A percentile compares a stretch with the other conserved stretches of the same genome.
Evolutionary conservation across 495 filamentous ascomycete genomes (phyloP).

Genomic region (Penicillium turbatum): DNA sequence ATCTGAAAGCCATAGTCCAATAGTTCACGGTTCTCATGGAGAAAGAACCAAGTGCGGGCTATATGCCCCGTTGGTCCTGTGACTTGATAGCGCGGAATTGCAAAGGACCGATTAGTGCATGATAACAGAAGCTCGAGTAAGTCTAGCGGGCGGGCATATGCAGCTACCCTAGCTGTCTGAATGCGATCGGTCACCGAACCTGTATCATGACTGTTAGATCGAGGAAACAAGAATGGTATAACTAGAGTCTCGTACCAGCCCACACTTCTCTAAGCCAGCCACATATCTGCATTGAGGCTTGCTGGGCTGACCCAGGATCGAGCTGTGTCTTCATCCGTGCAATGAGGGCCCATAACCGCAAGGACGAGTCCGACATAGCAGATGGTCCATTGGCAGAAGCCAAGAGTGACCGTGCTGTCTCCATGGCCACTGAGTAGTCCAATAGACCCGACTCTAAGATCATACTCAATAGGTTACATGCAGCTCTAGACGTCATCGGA

Average conservation of each 20-base stretch:
- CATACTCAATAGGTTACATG: slow-evolving; percentile 68
- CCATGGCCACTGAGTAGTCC: slow-evolving; percentile 55
- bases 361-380: slow-evolving; percentile 69
- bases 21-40: slow-evolving; percentile 30
- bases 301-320: slow-evolving; percentile 59
- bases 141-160: slow-evolving; percentile 39
- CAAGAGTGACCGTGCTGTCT: slow-evolving; percentile 64
- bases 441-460: slow-evolving; percentile 62
- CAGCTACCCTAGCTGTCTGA: slow-evolving; percentile 39
- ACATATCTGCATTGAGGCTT: slow-evolving; percentile 64
- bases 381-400: slow-evolving; percentile 73
- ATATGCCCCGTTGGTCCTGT: slow-evolving; percentile 29
- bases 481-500: slow-evolving; percentile 66
- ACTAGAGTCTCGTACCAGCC: slow-evolving; percentile 52
- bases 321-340: slow-evolving; percentile 47
- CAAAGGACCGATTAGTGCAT: slow-evolving; percentile 37
- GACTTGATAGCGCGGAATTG: slow-evolving; percentile 16
- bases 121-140: slow-evolving; percentile 37
- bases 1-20: slow-evolving; percentile 38
- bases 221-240: neutral
- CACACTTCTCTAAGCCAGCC: slow-evolving; percentile 77
- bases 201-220: slow-evolving; percentile 19
- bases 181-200: slow-evolving; percentile 36
- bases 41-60: slow-evolving; percentile 35
- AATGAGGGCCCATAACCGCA: slow-evolving; percentile 68